Evolutionary conservation across 1,139 yeast species (phyloP), one percentile per base, ranked within the genome.

Genomic region (Protomyces inouyei): DNA sequence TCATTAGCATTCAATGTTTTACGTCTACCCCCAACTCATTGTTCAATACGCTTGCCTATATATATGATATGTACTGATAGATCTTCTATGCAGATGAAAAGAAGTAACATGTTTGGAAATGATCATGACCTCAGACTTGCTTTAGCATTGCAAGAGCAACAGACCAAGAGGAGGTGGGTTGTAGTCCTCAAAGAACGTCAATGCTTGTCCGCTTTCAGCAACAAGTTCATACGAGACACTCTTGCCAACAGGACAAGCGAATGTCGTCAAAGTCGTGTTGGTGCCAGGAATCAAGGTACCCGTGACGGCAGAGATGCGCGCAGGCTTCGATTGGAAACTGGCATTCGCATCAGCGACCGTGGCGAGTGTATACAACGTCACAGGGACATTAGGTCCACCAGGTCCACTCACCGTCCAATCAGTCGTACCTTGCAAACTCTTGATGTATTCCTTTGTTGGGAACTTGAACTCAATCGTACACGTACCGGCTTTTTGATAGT

Each of bases 391-490:
- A 1, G 18, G 23, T 43, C 57, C 38, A 18, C 48, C 48, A n/a
- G 48, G 48, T 4, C 48, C 48, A 2, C 52, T 25, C 9, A 59
- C n/a, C 12, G 52, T 40, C 45, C 54, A 59, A 5, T 46, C 43
- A 4, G 63, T 59, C 10, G 63, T 59, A n/a, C 63, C 63, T 12
- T 52, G 40, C 43, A 59, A 14, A 10, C 57, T 52, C 32, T 18
- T 12, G 43, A 59, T 59, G n/a, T 59, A 55, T 16, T 55, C 63
- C 57, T 23, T 52, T 12, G 63, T 59, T 35, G 63, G 63, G 45
- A 59, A 59, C 36, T 59, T 59, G 53, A 59, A 52, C 43, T 59
- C 57, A 25, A 59, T 43, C 10, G 63, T 59, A 43, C 63, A 59
- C 18, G 63, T 59, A 3, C 63, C 63, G 32, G 63, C 56, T 10